Base-by-base conservation (phyloP, 768 basidiomycete genomes). In the Phallus indusiatus region DNA sequence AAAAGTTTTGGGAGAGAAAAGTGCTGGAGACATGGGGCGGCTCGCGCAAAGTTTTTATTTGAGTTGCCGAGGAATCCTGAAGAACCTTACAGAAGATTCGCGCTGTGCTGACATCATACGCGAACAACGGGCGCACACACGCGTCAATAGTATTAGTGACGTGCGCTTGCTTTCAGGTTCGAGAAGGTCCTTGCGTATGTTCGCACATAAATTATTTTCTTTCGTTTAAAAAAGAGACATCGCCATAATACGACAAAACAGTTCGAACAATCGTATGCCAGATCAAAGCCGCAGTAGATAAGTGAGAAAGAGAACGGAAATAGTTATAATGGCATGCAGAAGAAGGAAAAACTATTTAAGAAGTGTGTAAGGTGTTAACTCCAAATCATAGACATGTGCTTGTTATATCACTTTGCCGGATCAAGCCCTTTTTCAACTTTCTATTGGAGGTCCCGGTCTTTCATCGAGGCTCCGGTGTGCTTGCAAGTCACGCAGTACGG, bases 401-500 rank as follows among this genome's bases (percentile, higher is more conserved):
- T 22, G 36, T 54, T 9, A 22, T 50, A 48, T 50, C 37, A 18
- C 22, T 51, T 37, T 49, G 28, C 28, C 28, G 28, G 28, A 28
- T 47, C 17, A 21, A 53, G 11, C 18, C 20, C 47, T 22, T 7
- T 35, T 49, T 54, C 60, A 54, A 17, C 54, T 47, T 33, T 54
- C 60, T 21, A 55, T 21, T 46, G 54, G 59, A 5, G 59, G 36
- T n/a, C 55, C 55, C n/a, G 57, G 10, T 28, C 71, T 66, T 62
- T 86, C 84, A 50, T 91, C 89, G 64, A 91, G 76, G 74, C 88
- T 90, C 69, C 87, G 78, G 69, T 93, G 91, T 16, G 86, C 85
- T 73, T 93, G 90, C 59, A 93, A 75, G 72, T 95, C 93, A 37
- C 86, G 86, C 64, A 94, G 74, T 28, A 95, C 92, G 51, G 84